Conservation (phyloP, 768 basidiomycete genomes). For the Cystofilobasidium capitatum region DNA sequence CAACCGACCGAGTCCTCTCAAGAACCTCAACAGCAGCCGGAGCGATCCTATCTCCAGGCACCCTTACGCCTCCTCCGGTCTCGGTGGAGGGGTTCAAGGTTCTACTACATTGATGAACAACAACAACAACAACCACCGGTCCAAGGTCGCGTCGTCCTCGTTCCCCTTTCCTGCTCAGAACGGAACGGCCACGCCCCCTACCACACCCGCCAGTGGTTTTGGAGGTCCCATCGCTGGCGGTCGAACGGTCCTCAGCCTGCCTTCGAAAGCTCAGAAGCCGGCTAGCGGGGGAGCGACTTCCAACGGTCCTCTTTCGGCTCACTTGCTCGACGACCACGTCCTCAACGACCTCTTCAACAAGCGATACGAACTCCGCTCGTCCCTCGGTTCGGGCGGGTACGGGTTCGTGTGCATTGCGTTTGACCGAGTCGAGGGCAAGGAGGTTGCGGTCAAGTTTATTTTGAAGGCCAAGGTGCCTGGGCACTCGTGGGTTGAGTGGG, state of each 20-base stretch:
- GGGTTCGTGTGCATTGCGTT: slow-evolving; percentile 86
- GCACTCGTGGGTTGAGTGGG: slow-evolving; percentile 37
- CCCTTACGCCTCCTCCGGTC: too few species aligned
- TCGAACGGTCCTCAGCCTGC: neutral
- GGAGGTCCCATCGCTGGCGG: too few species aligned
- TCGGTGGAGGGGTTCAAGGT: too few species aligned
- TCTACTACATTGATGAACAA: neutral
- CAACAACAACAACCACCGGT: neutral
- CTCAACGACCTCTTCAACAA: slow-evolving; percentile 34
- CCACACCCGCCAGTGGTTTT: neutral
- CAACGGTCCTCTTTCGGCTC: slow-evolving; percentile 22
- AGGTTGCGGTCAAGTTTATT: slow-evolving; percentile 94
- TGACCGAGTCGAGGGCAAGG: slow-evolving; percentile 50
- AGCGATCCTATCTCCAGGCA: too few species aligned
- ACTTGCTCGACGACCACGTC: slow-evolving; percentile 28
- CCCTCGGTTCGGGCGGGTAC: slow-evolving; percentile 78
- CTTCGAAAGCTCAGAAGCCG: neutral
- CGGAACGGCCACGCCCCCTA: slow-evolving; percentile 2
- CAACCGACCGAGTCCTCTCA: neutral
- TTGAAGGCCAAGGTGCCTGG: slow-evolving; percentile 50
- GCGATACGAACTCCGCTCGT: slow-evolving; percentile 37
- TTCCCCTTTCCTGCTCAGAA: slow-evolving; percentile 9
- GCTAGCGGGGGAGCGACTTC: neutral
- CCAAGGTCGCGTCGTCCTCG: neutral
- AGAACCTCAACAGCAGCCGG: neutral